phyloP scores from a whole-genome alignment of 345 rosid genomes.

The Pelargonium nanum region DNA sequence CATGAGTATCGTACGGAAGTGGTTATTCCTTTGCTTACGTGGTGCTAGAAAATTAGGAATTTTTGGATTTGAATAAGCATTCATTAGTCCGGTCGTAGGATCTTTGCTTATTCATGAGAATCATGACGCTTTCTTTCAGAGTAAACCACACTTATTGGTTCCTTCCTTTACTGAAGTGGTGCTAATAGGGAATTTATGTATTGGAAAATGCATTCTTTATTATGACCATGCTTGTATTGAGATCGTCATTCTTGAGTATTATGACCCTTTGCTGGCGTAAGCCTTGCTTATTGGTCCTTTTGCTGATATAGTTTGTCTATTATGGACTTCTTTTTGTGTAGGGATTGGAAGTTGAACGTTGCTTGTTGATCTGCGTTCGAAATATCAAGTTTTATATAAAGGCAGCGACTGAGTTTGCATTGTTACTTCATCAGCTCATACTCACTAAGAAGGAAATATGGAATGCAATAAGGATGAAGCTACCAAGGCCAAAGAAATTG shows the following conservation, averaged over 20 bases:
- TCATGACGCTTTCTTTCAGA: not conserved
- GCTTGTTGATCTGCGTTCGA: not conserved
- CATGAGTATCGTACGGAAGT: not conserved
- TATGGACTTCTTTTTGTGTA: not conserved
- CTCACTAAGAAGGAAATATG: constrained; percentile 13
- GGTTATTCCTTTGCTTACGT: too few species aligned
- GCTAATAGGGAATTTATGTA: too few species aligned
- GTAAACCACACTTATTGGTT: not conserved
- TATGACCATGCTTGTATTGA: not conserved
- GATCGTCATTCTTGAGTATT: not conserved
- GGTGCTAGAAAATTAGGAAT: too few species aligned
- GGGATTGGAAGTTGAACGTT: not conserved
- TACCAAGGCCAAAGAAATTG: constrained; percentile 32
- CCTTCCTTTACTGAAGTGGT: not conserved
- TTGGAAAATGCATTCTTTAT: not conserved
- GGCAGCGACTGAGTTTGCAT: not conserved
- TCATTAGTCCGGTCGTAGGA: too few species aligned
- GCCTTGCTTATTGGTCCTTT: not conserved
- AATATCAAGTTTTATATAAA: too few species aligned
- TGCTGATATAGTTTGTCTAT: not conserved
- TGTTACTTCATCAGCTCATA: not conserved
- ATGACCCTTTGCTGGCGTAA: not conserved
- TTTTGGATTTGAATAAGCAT: too few species aligned
- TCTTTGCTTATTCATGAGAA: not conserved
- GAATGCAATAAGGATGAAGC: constrained; percentile 46